These are phyloP conservation scores for Verbena officinalis DNA, from an alignment of 257 asterid species.

Conservation along the genomic window DNA sequence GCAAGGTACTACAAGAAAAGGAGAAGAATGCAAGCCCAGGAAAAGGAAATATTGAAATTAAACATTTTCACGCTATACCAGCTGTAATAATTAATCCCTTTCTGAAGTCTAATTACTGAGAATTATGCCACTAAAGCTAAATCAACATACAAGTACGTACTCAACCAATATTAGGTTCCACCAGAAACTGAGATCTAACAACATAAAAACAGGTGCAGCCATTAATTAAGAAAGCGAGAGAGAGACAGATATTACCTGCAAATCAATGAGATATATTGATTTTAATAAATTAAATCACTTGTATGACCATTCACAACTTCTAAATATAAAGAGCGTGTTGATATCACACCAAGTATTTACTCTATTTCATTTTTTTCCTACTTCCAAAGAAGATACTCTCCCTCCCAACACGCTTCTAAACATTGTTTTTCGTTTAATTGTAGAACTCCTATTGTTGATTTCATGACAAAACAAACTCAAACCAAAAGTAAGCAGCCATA, in stretches of 20 bases:
- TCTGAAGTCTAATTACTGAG: background rate
- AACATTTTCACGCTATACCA: background rate
- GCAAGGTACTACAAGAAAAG: background rate
- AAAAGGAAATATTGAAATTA: background rate
- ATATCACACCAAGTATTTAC: background rate
- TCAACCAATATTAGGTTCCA: background rate
- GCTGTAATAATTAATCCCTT: background rate
- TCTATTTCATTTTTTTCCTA: background rate
- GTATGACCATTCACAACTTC: background rate
- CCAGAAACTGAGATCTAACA: background rate
- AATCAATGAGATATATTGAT: slow-evolving; percentile 4
- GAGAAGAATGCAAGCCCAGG: background rate
- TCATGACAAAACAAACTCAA: background rate
- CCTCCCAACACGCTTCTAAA: no score
- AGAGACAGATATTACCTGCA: background rate
- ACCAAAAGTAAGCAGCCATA: background rate
- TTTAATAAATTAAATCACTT: background rate
- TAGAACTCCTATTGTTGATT: background rate
- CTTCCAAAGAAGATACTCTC: background rate
- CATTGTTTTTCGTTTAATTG: no score
- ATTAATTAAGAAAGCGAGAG: background rate
- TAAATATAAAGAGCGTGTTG: background rate
- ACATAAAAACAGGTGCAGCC: background rate
- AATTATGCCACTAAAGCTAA: background rate
- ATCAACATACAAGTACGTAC: background rate